A percentile compares a stretch with the other conserved stretches of the same genome.
phyloP scores from a whole-genome alignment of 2,329 filamentous ascomycete species.

The Madurella mycetomatis region DNA sequence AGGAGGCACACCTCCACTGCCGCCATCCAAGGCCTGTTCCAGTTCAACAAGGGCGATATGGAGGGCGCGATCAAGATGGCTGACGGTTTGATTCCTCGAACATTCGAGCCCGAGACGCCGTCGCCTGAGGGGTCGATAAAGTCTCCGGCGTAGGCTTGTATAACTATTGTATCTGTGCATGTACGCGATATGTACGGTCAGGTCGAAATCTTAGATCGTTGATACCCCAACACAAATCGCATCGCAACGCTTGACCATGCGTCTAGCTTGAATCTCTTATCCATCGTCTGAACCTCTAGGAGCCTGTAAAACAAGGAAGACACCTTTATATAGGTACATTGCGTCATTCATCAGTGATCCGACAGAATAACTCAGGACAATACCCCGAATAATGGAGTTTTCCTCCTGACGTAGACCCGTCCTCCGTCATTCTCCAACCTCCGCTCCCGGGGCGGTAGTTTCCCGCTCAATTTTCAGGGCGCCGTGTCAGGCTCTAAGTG shows the following conservation, averaged over 20 bases:
- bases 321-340: too few species aligned
- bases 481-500: too few species aligned
- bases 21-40: slow-evolving; percentile 86
- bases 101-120: slow-evolving; percentile 47
- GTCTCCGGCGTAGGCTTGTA: slow-evolving; percentile 32
- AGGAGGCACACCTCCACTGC: slow-evolving; percentile 71
- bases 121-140: slow-evolving; percentile 40
- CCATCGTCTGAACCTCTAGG: too few species aligned
- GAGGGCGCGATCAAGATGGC: slow-evolving; percentile 80
- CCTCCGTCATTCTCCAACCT: too few species aligned
- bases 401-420: too few species aligned
- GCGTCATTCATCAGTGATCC: too few species aligned
- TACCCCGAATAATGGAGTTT: too few species aligned
- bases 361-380: too few species aligned
- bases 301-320: too few species aligned
- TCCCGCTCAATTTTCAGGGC: too few species aligned
- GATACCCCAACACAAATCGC: not conserved
- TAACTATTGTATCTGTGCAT: slow-evolving; percentile 14
- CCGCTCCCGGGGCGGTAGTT: too few species aligned
- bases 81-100: slow-evolving; percentile 58
- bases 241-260: not conserved
- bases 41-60: slow-evolving; percentile 92
- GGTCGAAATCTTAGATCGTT: not conserved
- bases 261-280: too few species aligned
- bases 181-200: slow-evolving; percentile 4